Percentiles rank a stretch among this genome's conserved stretches.
Conservation (phyloP, 1,284 basidiomycete species). For the Cryptococcus sp. region DNA sequence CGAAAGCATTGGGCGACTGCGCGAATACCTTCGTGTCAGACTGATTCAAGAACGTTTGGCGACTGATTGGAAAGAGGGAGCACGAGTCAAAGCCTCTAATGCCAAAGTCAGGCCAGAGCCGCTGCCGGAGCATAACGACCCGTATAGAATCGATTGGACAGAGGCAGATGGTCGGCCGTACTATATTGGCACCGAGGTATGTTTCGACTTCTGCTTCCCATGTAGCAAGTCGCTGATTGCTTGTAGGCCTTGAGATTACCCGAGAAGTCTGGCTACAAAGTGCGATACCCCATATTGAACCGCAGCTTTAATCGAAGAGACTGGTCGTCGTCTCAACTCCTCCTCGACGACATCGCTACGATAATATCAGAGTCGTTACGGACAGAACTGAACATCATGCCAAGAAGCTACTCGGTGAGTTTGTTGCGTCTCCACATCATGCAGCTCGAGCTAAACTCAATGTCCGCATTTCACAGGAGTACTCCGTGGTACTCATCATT, state of each 20-base stretch:
- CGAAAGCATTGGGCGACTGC: constrained; percentile 69
- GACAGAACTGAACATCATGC: constrained; percentile 65
- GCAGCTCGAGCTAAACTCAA: neutral
- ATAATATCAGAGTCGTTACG: constrained; percentile 66
- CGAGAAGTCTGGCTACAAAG: constrained; percentile 63
- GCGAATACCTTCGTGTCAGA: constrained; percentile 72
- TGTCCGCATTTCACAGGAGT: constrained; percentile 60
- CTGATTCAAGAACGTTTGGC: constrained; percentile 87
- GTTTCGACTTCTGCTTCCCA: neutral
- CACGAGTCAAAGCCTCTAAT: constrained; percentile 67
- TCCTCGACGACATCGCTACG: constrained; percentile 74
- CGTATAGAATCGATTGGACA: constrained; percentile 79
- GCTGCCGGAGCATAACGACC: constrained; percentile 79
- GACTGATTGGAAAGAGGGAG: constrained; percentile 71
- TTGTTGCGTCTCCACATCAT: neutral
- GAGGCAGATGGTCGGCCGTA: constrained; percentile 47
- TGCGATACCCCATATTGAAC: constrained; percentile 76
- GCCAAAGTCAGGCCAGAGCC: constrained; percentile 64
- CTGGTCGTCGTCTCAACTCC: constrained; percentile 67
- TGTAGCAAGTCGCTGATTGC: constrained; percentile 3
- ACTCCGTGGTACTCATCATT: constrained; percentile 84
- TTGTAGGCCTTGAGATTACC: constrained; percentile 72
- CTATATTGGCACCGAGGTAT: constrained; percentile 59
- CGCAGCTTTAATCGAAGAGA: constrained; percentile 76
- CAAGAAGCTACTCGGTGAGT: constrained; percentile 64